Conservation (phyloP, 2,329 filamentous ascomycete species). For the Gaeumannomyces tritici region DNA sequence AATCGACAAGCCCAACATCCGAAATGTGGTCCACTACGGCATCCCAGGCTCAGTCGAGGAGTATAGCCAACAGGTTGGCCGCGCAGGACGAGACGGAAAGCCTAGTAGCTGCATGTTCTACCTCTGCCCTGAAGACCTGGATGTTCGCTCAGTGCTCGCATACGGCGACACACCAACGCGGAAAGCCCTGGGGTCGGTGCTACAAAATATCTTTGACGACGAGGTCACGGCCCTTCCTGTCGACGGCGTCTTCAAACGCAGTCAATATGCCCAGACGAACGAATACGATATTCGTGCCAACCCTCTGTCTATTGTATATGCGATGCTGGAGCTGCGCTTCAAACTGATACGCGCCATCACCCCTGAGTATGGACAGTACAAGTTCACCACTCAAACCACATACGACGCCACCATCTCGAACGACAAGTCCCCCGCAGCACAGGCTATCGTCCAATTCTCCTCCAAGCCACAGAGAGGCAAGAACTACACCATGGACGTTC, state of each 20-base stretch:
- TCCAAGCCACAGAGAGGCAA: background rate
- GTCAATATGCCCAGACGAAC: conserved; percentile 31
- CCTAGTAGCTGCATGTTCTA: conserved; percentile 39
- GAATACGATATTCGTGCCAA: conserved; percentile 43
- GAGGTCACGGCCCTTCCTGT: conserved; percentile 19
- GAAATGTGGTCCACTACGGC: conserved; percentile 44
- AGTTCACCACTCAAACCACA: conserved; percentile 27
- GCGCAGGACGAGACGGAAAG: conserved; percentile 43
- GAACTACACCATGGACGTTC: conserved; percentile 36
- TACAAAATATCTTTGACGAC: conserved; percentile 40
- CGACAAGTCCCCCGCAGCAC: conserved; percentile 30
- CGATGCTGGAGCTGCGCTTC: conserved; percentile 51
- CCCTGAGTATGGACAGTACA: conserved; percentile 47
- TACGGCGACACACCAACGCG: conserved; percentile 48
- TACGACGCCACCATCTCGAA: conserved; percentile 21
- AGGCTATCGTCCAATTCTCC: conserved; percentile 31
- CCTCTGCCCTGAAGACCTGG: conserved; percentile 45
- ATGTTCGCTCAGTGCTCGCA: conserved; percentile 49
- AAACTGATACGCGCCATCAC: conserved; percentile 45
- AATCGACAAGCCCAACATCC: conserved; percentile 45
- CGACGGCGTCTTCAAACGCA: conserved; percentile 35
- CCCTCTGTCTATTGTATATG: conserved; percentile 43
- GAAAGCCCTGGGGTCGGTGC: conserved; percentile 33
- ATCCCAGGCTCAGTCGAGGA: conserved; percentile 42
- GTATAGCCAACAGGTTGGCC: conserved; percentile 48